phyloP scores from a whole-genome alignment of 2,329 filamentous ascomycete genomes.

The Cercospora zeae-maydis region DNA sequence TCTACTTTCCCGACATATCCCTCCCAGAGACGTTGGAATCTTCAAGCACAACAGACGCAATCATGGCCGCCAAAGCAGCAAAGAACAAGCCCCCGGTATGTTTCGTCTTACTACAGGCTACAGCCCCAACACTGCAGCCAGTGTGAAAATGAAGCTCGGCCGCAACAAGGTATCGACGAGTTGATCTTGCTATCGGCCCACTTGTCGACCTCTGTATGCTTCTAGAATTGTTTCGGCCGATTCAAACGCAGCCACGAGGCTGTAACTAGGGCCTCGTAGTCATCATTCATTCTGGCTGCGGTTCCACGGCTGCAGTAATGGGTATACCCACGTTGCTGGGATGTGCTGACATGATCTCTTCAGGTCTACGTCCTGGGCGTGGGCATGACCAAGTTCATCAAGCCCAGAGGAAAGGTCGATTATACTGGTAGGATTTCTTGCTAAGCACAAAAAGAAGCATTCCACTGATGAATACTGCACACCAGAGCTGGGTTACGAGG shows the following conservation, averaged over 20 bases:
- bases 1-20: neutral
- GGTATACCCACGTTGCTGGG: neutral
- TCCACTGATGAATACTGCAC: neutral
- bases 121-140: too few species aligned
- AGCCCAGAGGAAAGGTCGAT: conserved; percentile 86
- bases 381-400: conserved; percentile 99
- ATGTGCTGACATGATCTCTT: neutral
- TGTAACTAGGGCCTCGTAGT: too few species aligned
- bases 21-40: neutral
- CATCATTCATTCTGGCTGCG: too few species aligned
- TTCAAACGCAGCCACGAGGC: too few species aligned
- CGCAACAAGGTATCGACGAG: too few species aligned
- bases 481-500: conserved; percentile 81
- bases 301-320: too few species aligned
- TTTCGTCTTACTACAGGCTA: neutral
- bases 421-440: conserved; percentile 55
- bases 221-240: too few species aligned
- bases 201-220: too few species aligned
- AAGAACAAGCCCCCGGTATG: conserved; percentile 26
- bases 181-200: too few species aligned
- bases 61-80: conserved; percentile 27
- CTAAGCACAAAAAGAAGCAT: neutral
- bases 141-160: too few species aligned
- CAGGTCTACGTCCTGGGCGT: conserved; percentile 82
- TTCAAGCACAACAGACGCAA: conserved; percentile 11